phyloP scores from a whole-genome alignment of 306 rosid genomes.

The Citrullus mucosospermus region DNA sequence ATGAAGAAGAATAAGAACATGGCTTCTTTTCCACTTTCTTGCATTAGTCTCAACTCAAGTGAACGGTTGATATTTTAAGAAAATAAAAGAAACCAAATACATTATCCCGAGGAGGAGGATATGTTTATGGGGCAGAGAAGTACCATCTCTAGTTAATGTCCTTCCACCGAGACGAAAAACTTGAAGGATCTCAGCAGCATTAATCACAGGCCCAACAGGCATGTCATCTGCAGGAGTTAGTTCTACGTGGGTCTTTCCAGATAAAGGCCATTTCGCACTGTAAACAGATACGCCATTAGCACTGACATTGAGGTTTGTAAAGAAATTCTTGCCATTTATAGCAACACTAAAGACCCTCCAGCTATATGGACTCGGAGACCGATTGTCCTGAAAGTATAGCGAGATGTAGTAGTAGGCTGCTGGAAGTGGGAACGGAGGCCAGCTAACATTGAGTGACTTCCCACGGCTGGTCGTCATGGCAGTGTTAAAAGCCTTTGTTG shows the following conservation, averaged over 20 bases:
- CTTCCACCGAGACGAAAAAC: constrained; percentile 56
- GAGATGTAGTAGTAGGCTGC: constrained; percentile 51
- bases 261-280: constrained; percentile 54
- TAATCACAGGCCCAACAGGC: constrained; percentile 62
- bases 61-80: background rate
- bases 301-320: constrained; percentile 38
- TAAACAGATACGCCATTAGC: constrained; percentile 56
- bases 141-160: constrained; percentile 59
- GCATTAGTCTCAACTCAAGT: background rate
- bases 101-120: background rate
- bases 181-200: constrained; percentile 63
- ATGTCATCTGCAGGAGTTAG: constrained; percentile 27
- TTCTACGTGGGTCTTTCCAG: constrained; percentile 43
- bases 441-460: constrained; percentile 40
- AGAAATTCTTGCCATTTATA: constrained; percentile 44
- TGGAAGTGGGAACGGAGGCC: constrained; percentile 55
- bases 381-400: constrained; percentile 70
- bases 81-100: background rate
- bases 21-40: background rate
- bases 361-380: constrained; percentile 46
- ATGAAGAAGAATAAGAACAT: background rate
- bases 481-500: constrained; percentile 21
- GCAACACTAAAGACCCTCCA: constrained; percentile 68
- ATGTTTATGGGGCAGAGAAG: background rate
- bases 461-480: constrained; percentile 53